Base-by-base conservation (phyloP, 2,329 filamentous ascomycete genomes). In the Pseudocercospora fuligena region DNA sequence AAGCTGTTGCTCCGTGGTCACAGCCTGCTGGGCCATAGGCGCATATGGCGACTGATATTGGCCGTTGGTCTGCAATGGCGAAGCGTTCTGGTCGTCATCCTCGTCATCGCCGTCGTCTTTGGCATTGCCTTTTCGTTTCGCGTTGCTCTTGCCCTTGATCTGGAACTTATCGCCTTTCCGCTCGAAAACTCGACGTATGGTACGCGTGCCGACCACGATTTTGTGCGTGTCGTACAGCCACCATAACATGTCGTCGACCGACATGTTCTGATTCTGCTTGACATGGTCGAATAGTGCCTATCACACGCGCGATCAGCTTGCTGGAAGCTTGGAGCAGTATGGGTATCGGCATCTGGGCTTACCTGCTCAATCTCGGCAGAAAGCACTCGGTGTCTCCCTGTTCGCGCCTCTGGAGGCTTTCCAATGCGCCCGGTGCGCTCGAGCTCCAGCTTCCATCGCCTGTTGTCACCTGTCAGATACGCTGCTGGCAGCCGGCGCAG, bases 231-330 rank as follows among this genome's bases (percentile, higher is more conserved):
- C 76, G 70, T 78, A 78, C 8, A 79, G 68, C 76, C 77, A 79
- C 77, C 77, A 79, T 11, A 78, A 71, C 76, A 79, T 79, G 64
- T 79, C 77, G 60, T 79, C 77, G 56, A 78, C 76, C 11, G 75
- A 75, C 71, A 77, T 71, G 36, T 77, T 75, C 59, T 75, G 76
- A 57, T 78, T 76, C 47, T 73, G 69, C 40, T 74, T 74, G 25
- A 77, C 74, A 72, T 78, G 73, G 57, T 77, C 74, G 70, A 77
- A 76, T 19, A 79, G 73, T 51, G 74, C 74, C 72, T 75, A 61
- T 16, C 33, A 14, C 19, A 25, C 25, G 27, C 53, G 54, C 49
- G 54, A 60, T 68, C 63, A 70, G 60, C 47, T 8, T 7, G 31
- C 16, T 25, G 5, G 5, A 19, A 8, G 36, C 40, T 46, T 19